A percentile compares a stretch with the other conserved stretches of the same genome.
phyloP scores from a whole-genome alignment of 2,329 filamentous ascomycete genomes.

The Boeremia exigua region DNA sequence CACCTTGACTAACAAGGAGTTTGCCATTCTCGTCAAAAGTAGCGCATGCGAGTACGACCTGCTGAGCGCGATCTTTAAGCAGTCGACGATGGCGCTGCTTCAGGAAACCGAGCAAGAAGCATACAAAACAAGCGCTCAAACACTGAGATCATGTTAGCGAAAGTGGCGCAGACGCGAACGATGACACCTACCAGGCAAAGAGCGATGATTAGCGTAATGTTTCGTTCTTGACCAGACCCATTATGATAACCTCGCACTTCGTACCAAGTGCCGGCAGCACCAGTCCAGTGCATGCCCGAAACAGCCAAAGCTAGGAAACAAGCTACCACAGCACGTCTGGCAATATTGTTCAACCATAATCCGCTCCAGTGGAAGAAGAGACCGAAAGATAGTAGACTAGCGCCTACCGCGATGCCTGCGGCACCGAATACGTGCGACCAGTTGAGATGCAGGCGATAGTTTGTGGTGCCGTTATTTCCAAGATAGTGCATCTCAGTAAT shows the following conservation, averaged over 20 bases:
- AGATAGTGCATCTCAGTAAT: constrained; percentile 89
- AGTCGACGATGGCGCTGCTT: constrained; percentile 47
- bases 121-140: constrained; percentile 47
- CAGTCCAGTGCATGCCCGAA: constrained; percentile 88
- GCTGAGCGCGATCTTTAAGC: constrained; percentile 56
- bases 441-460: constrained; percentile 72
- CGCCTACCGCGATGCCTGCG: constrained; percentile 73
- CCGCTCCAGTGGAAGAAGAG: constrained; percentile 80
- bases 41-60: constrained; percentile 63
- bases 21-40: constrained; percentile 71
- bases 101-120: constrained; percentile 47
- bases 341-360: constrained; percentile 79
- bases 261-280: constrained; percentile 73
- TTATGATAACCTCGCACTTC: constrained; percentile 58
- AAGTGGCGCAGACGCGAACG: constrained; percentile 62
- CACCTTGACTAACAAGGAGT: constrained; percentile 73
- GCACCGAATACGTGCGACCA: constrained; percentile 69
- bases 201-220: constrained; percentile 75
- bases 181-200: constrained; percentile 66
- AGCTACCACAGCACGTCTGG: constrained; percentile 73
- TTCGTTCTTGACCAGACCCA: constrained; percentile 53
- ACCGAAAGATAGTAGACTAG: constrained; percentile 72
- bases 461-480: constrained; percentile 81
- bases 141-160: constrained; percentile 64
- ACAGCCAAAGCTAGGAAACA: constrained; percentile 74